Evolutionary conservation across 1,284 basidiomycete genomes (phyloP), one percentile per base, ranked within the genome.

Genomic region (Boletus smithii): DNA sequence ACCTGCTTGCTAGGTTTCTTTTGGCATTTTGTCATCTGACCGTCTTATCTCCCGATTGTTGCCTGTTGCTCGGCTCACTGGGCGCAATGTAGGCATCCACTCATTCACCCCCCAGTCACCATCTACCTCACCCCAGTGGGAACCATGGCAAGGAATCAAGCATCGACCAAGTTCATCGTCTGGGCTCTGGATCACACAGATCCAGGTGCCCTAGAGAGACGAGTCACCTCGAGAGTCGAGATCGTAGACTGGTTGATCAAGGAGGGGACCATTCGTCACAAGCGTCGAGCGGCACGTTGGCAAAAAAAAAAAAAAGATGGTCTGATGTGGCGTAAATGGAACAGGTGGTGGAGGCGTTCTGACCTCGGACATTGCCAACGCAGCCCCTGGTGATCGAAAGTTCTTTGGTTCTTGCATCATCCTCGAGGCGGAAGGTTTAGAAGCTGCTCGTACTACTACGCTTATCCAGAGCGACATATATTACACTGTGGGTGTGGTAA

Each of bases 151-250:
- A 46, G 48, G 2, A 41, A 42, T 8, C 45, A 45, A 42, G n/a
- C 31, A 6, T 34, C 53, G 35, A 27, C 70, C 42, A 64, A 54
- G 20, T 81, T 78, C 51, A 60, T 80, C 30, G 70, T 80, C 30
- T 81, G 77, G 58, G 77, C 77, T 4, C 79, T 77, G 4, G 79
- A 80, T 53, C 71, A 68, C 45, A 69, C 70, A 3, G 73, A 75
- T 18, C 68, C 70, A 45, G 77, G 72, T 11, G 72, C 72, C 3
- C 66, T 71, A 18, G 67, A 71, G 27, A 70, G 63, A 30, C 60
- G 10, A 53, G 58, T 20, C 80, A 81, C 60, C n/a, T n/a, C n/a
- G n/a, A n/a, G n/a, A n/a, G 56, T 79, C n/a, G 72, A 64, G 39
- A 65, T 52, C 13, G 62, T 67, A 9, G 67, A 69, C 41, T 59